Conservation (phyloP, 257 asterid genomes). For the Orobanche coerulescens region DNA sequence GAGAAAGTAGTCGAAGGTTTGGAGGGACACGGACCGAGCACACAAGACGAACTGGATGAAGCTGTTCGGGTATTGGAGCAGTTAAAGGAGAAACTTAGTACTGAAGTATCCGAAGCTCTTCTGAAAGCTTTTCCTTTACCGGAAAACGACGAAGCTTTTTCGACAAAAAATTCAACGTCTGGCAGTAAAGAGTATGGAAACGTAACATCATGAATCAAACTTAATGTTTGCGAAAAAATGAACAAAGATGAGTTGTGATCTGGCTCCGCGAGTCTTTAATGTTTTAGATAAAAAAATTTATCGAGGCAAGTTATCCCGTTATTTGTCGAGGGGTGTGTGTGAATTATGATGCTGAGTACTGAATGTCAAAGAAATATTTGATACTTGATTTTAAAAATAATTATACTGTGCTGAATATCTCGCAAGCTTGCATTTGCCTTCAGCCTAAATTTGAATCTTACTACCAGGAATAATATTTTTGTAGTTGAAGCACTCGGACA, state of each 20-base stretch:
- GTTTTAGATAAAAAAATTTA: not conserved
- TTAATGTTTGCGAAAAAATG: not conserved
- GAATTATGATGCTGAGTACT: not conserved
- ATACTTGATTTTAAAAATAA: not conserved
- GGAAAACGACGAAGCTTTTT: conserved; percentile 18
- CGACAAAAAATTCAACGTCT: conserved; percentile 14
- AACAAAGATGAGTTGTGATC: not conserved
- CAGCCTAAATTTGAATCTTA: not conserved
- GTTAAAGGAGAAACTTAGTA: conserved; percentile 48
- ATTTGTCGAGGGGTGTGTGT: not conserved
- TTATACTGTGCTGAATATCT: not conserved
- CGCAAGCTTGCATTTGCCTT: not conserved
- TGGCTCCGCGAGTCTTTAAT: not conserved
- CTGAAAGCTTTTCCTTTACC: conserved; percentile 48
- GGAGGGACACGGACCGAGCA: conserved; percentile 74
- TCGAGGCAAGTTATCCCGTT: not conserved
- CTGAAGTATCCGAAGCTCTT: conserved; percentile 33
- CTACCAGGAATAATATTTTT: no score
- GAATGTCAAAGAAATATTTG: not conserved
- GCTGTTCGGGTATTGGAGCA: conserved; percentile 54
- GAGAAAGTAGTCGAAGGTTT: conserved; percentile 79
- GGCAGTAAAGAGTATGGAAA: conserved; percentile 22
- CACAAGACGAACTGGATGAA: conserved; percentile 63
- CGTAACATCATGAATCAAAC: conserved; percentile 11
- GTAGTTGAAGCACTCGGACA: no score